Evolutionary conservation across 257 asterid species (phyloP).

Genomic region (Avicennia marina): DNA sequence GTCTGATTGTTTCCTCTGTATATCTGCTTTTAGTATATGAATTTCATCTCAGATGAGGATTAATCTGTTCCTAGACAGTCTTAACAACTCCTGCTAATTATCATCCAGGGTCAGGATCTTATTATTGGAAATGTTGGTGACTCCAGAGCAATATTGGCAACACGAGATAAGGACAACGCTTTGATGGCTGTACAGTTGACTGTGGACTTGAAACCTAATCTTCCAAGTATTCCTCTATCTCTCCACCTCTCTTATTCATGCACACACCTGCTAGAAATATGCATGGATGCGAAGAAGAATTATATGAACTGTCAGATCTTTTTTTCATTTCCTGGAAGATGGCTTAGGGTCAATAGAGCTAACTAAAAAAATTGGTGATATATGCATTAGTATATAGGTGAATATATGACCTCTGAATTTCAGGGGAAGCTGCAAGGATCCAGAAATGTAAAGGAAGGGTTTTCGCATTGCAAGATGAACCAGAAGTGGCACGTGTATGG

Average conservation of each 20-base stretch:
- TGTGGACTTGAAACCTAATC: constrained; percentile 98
- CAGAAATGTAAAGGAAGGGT: constrained; percentile 94
- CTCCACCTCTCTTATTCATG: background rate
- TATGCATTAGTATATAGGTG: background rate
- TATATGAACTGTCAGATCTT: too few species aligned
- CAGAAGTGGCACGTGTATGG: constrained; percentile 99
- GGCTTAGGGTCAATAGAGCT: too few species aligned
- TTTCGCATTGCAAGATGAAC: constrained; percentile 98
- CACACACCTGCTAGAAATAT: background rate
- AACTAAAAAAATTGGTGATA: too few species aligned
- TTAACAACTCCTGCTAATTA: constrained; percentile 7
- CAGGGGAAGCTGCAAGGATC: constrained; percentile 96
- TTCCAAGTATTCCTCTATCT: constrained; percentile 64
- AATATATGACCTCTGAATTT: constrained; percentile 6
- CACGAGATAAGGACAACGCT: constrained; percentile 63
- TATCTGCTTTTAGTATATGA: background rate
- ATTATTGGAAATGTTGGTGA: constrained; percentile 93
- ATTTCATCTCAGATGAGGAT: background rate
- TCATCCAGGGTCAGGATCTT: constrained; percentile 78
- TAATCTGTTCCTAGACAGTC: background rate
- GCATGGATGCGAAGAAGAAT: too few species aligned
- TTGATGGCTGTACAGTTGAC: constrained; percentile 87
- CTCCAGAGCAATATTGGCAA: constrained; percentile 92
- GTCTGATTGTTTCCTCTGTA: background rate
- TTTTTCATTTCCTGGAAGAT: too few species aligned